Evolutionary conservation across 352 stramenopile species (phyloP).

Genomic region (Phytophthora meadii): DNA sequence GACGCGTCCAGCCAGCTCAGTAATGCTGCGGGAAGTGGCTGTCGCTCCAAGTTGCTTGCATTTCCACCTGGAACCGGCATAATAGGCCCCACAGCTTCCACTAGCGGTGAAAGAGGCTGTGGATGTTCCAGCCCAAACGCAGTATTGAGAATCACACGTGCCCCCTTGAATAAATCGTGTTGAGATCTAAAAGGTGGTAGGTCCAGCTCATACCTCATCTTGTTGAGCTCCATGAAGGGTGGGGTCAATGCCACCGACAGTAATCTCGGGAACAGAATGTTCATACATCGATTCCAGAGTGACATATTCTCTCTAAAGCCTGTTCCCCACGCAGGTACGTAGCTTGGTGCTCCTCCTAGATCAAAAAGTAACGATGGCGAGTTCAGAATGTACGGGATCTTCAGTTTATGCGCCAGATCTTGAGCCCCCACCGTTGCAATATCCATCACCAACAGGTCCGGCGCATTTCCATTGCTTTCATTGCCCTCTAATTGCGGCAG

Average conservation of each 20-base stretch:
- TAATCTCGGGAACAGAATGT: constrained; percentile 88
- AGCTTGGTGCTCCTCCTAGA: constrained; percentile 70
- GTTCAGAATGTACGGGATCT: constrained; percentile 83
- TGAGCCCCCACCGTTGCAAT: constrained; percentile 84
- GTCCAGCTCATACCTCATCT: constrained; percentile 80
- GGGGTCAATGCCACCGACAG: constrained; percentile 88
- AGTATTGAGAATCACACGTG: constrained; percentile 89
- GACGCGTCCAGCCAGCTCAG: constrained; percentile 50
- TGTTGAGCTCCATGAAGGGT: constrained; percentile 90
- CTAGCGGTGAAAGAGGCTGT: constrained; percentile 76
- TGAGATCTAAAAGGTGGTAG: constrained; percentile 81
- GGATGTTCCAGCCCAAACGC: constrained; percentile 87
- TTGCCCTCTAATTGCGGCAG: constrained; percentile 50
- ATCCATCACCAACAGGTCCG: constrained; percentile 82
- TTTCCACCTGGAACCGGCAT: constrained; percentile 52
- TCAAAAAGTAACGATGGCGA: constrained; percentile 89
- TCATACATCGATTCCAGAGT: constrained; percentile 90
- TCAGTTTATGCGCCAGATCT: constrained; percentile 79
- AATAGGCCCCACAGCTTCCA: constrained; percentile 81
- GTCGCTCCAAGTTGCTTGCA: constrained; percentile 39
- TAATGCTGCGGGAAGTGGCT: constrained; percentile 40
- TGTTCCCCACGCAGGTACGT: constrained; percentile 87
- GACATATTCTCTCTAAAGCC: constrained; percentile 86
- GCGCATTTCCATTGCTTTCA: constrained; percentile 25
- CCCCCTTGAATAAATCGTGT: constrained; percentile 89